Evolutionary conservation across 371 early-diverging fungal genomes (phyloP).

Genomic region (Circinella umbellata): DNA sequence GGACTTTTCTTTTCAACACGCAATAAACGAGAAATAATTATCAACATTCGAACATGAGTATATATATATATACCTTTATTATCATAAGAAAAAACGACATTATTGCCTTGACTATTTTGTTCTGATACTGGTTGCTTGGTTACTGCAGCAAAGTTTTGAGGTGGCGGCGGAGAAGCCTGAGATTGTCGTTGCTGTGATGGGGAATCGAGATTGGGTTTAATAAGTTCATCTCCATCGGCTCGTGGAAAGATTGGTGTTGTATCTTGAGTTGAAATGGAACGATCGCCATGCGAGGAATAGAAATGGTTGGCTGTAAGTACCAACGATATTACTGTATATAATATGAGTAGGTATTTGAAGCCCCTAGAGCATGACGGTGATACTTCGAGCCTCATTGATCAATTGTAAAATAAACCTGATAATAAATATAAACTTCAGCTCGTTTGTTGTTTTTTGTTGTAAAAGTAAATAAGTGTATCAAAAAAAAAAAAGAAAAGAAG

Average conservation of each 20-base stretch:
- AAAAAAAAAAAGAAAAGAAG: conserved; percentile 4
- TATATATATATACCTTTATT: conserved; percentile 17
- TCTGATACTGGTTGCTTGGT: not conserved
- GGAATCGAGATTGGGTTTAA: not conserved
- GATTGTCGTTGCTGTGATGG: not conserved
- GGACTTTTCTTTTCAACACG: too few species aligned
- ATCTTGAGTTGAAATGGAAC: conserved; percentile 10
- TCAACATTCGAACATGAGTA: too few species aligned
- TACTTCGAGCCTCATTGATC: conserved; percentile 19
- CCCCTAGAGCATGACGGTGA: conserved; percentile 14
- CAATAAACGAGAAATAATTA: too few species aligned
- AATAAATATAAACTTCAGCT: too few species aligned
- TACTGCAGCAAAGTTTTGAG: not conserved
- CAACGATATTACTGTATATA: conserved; percentile 20
- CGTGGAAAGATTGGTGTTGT: conserved; percentile 19
- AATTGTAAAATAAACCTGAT: not conserved
- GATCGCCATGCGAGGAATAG: conserved; percentile 18
- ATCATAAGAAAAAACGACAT: conserved; percentile 21
- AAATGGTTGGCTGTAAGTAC: conserved; percentile 23
- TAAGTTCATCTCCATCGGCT: conserved; percentile 19
- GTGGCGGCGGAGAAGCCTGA: not conserved
- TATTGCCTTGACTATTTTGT: conserved; percentile 3
- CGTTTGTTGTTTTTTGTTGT: not conserved
- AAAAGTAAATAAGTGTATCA: not conserved
- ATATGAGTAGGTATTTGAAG: conserved; percentile 17